A percentile compares a stretch with the other conserved stretches of the same genome.
These are phyloP conservation scores for Stylosanthes scabra DNA, from an alignment of 331 rosid genomes.

Conservation along the genomic window DNA sequence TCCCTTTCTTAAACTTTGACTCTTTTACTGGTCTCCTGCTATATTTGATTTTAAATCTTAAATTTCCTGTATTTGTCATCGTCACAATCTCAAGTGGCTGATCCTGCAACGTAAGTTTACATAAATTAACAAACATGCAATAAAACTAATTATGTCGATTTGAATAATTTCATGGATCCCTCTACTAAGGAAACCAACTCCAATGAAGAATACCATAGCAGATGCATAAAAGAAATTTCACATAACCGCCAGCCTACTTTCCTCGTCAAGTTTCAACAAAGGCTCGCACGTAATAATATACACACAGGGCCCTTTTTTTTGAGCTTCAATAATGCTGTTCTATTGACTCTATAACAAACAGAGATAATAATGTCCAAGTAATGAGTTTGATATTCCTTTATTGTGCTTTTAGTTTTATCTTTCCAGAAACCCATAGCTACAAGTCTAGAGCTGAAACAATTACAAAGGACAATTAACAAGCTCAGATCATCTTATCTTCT, in stretches of 20 bases:
- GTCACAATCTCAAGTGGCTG: conserved; percentile 24
- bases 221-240: conserved; percentile 8
- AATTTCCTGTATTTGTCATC: conserved; percentile 7
- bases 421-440: too few species aligned
- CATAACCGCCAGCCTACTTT: not conserved
- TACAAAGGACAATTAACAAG: not conserved
- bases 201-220: not conserved
- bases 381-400: not conserved
- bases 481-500: not conserved
- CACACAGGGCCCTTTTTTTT: not conserved
- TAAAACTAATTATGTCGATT: not conserved
- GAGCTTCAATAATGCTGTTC: not conserved
- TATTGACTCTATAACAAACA: not conserved
- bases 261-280: not conserved
- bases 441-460: conserved; percentile 11
- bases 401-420: not conserved
- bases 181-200: conserved; percentile 2
- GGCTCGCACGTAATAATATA: not conserved
- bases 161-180: not conserved
- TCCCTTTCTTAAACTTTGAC: conserved; percentile 36
- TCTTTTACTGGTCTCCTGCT: conserved; percentile 15
- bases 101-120: conserved; percentile 42
- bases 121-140: conserved; percentile 17
- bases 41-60: conserved; percentile 36
- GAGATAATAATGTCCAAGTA: not conserved